These are phyloP conservation scores for Linnemannia elongata DNA, from an alignment of 192 early-diverging fungal genomes.

Conservation along the genomic window DNA sequence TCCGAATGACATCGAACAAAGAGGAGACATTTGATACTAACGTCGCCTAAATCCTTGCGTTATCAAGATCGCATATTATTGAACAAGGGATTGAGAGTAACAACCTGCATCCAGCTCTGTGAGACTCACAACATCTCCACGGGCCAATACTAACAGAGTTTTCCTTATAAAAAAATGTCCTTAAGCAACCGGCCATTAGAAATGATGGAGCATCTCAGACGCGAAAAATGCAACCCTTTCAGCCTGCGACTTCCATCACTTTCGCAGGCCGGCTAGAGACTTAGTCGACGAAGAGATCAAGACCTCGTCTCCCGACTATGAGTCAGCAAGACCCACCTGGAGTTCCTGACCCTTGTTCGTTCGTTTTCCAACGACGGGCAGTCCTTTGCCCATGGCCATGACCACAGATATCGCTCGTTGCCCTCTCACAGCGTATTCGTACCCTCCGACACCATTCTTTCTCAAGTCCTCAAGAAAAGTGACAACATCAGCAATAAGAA, in stretches of 20 bases:
- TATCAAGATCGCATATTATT: background rate
- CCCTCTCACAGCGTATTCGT: background rate
- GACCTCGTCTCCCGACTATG: background rate
- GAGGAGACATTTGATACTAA: background rate
- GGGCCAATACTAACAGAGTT: background rate
- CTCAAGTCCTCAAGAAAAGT: background rate
- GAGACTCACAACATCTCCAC: constrained; percentile 12
- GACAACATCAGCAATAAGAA: background rate
- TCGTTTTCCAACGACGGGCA: background rate
- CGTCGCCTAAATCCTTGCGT: no score
- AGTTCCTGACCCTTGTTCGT: background rate
- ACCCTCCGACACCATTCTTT: background rate
- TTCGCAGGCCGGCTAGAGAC: background rate
- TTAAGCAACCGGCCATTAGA: no score
- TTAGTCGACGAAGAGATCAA: background rate
- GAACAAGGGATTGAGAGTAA: constrained; percentile 21
- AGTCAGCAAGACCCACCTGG: background rate
- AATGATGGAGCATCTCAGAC: no score
- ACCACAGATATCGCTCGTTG: constrained; percentile 4
- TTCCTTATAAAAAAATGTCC: background rate
- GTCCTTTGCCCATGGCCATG: constrained; percentile 16
- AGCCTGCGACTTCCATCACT: background rate
- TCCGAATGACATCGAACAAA: background rate
- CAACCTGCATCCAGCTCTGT: constrained; percentile 8
- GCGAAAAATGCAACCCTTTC: background rate